phyloP scores from a whole-genome alignment of 2,329 filamentous ascomycete species.

The Aspergillus brunneoviolaceus region DNA sequence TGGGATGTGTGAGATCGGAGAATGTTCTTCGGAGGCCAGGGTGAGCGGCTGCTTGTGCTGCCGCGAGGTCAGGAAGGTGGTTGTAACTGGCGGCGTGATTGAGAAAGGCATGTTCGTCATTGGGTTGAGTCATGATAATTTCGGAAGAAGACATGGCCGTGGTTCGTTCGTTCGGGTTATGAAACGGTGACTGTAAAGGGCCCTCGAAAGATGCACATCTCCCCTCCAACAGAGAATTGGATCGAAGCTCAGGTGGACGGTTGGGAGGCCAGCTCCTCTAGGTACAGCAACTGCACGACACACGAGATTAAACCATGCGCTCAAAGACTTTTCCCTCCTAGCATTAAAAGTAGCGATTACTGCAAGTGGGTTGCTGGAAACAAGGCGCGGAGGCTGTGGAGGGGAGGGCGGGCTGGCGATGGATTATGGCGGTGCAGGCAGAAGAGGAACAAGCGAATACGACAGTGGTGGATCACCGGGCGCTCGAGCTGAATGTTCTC shows the following conservation, averaged over 20 bases:
- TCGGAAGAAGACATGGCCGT: constrained; percentile 37
- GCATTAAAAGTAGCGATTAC: constrained; percentile 14
- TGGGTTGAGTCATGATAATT: constrained; percentile 22
- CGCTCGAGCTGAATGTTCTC: constrained; percentile 6
- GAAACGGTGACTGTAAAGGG: constrained; percentile 20
- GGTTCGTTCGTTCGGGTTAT: constrained; percentile 17
- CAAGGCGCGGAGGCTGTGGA: constrained; percentile 4
- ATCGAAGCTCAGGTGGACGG: constrained; percentile 21
- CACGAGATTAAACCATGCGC: constrained; percentile 17
- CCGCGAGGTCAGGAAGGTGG: constrained; percentile 47
- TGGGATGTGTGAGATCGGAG: constrained; percentile 49
- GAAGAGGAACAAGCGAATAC: constrained; percentile 12
- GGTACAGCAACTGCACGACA: constrained; percentile 22
- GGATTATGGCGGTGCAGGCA: constrained; percentile 8
- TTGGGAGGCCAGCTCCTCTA: constrained; percentile 46
- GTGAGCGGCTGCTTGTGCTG: constrained; percentile 30
- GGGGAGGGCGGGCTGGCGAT: background rate
- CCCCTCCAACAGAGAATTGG: constrained; percentile 20
- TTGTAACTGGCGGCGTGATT: constrained; percentile 60
- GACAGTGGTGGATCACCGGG: constrained; percentile 8
- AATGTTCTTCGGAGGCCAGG: constrained; percentile 50
- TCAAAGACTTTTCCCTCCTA: background rate
- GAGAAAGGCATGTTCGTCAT: constrained; percentile 35
- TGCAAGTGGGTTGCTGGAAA: background rate
- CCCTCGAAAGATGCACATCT: constrained; percentile 31